Base-by-base conservation (phyloP, 257 asterid species). In the Echium plantagineum region DNA sequence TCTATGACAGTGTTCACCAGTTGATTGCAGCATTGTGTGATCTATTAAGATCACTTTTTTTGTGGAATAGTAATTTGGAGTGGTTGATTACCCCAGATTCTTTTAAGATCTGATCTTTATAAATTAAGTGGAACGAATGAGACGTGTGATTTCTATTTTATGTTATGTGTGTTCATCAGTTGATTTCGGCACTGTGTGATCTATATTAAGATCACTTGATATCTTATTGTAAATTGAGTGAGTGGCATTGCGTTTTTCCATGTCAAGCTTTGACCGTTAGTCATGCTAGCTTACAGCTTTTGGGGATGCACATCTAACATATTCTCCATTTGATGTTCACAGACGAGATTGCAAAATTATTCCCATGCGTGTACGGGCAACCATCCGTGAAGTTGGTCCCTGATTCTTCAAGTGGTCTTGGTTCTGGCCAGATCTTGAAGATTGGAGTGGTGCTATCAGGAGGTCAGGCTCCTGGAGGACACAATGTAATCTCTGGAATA, bases 381-480 rank as follows among this genome's bases (percentile, higher is more conserved):
- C 97, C 99, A 59, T 84, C 96, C 22, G 99, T 80, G 28, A 53
- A 59, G 58, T n/a, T 89, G 73, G 93, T 93, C 52, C 84, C 96
- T 1, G 84, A 77, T n/a, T 81, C 73, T 54, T 64, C 85, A 13
- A 65, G 62, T 61, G 80, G 17, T 60, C 63, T 31, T 60, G 54
- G 65, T 60, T 57, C 63, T 21, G 68, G 74, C 54, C 59, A 55
- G 62, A 63, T 66, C 58, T 76, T 89, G 85, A 93, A 86, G 82
- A 78, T 93, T 65, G 99, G 99, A 0, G 95, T 89, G 28, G 99
- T 93, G 61, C 72, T 89, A 63, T 93, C 99, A 17, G 99, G 99
- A 69, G 99, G 99, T 57, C 99, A 93, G 69, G 99, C 99, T 60
- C 99, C 99, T 0, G 99, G 99, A 47, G 99, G 99, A 20, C 99